Base-by-base conservation (phyloP, 2,329 filamentous ascomycete genomes). In the Colletotrichum destructivum region DNA sequence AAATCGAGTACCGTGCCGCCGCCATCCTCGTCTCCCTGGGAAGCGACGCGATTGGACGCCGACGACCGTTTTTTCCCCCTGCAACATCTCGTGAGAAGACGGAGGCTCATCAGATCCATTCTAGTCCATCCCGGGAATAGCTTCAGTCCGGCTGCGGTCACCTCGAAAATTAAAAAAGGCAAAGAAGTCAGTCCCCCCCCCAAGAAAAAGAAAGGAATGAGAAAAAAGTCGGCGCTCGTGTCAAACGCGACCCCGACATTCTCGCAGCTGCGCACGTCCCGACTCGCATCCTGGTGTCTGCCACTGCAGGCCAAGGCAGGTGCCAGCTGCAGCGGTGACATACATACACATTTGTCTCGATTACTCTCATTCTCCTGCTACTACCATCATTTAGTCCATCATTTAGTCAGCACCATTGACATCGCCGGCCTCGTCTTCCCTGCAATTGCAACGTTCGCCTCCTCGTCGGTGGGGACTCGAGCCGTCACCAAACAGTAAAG, bases 121-220 rank as follows among this genome's bases (percentile, higher is more conserved):
- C 51, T 67, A 66, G 23, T 31, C 68, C 63, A 2, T 38, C 15
- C 62, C 31, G 3, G 67, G 67, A 60, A 56, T 70, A 66, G 66
- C 66, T 23, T 66, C 62, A 38, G 2, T 15, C 44, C 13, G 42
- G 31, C 26, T 8, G 26, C 40, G 26, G 44, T 15, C 8, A 35
- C 31, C 31, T 9, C 8, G n/a, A n/a, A n/a, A n/a, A n/a, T n/a
- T n/a, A 18, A 21, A n/a, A 46, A 11, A 49, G n/a, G n/a, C 9
- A 12, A n/a, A 49, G n/a, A 21, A 21, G 12, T 18, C n/a, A 18
- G 13, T 8, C 31, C 31, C 31, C 31, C 31, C 31, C 31, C 31
- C 31, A 6, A 35, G 21, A 2, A 6, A 35, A 47, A 2, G 23
- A 2, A 49, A 49, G 0, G 2, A 23, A 3, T 4, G 47, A 23